Percentiles rank a stretch among this genome's conserved stretches.
These are phyloP conservation scores for Lathyrus oleraceus DNA, from an alignment of 306 rosid genomes.

Conservation along the genomic window DNA sequence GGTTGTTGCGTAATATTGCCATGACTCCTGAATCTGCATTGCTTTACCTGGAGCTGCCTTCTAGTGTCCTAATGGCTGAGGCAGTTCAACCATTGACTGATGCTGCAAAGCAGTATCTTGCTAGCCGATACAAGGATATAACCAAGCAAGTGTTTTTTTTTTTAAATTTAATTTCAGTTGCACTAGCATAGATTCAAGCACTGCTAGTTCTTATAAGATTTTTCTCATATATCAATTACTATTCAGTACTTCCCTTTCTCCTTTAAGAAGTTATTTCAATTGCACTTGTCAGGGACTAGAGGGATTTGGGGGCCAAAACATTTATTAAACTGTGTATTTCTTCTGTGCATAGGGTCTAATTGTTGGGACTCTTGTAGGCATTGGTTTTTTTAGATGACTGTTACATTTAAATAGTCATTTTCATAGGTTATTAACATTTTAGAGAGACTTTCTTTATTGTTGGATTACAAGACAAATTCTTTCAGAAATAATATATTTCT, in stretches of 20 bases:
- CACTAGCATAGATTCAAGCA: neutral
- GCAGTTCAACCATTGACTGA: constrained; percentile 95
- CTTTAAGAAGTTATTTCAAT: neutral
- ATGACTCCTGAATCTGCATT: constrained; percentile 98
- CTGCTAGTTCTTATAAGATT: neutral
- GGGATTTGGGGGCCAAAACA: neutral
- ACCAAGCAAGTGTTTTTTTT: constrained; percentile 59
- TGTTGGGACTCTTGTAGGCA: neutral
- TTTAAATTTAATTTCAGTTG: constrained; percentile 1
- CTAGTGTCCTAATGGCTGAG: constrained; percentile 92
- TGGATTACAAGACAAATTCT: neutral
- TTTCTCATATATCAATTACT: constrained; percentile 3
- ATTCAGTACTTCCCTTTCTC: neutral
- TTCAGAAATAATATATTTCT: neutral
- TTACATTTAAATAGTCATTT: constrained; percentile 10
- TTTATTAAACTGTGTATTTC: neutral
- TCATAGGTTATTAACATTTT: constrained; percentile 11
- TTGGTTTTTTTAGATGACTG: constrained; percentile 1
- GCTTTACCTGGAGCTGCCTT: constrained; percentile 92
- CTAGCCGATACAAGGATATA: constrained; percentile 82
- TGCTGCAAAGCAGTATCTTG: constrained; percentile 93
- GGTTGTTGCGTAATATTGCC: constrained; percentile 61
- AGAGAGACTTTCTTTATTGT: constrained; percentile 8
- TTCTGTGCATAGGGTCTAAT: neutral
- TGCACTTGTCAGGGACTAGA: constrained; percentile 18